Base-by-base conservation (phyloP, 164 flowering plant species). In the Litsea cubeba region DNA sequence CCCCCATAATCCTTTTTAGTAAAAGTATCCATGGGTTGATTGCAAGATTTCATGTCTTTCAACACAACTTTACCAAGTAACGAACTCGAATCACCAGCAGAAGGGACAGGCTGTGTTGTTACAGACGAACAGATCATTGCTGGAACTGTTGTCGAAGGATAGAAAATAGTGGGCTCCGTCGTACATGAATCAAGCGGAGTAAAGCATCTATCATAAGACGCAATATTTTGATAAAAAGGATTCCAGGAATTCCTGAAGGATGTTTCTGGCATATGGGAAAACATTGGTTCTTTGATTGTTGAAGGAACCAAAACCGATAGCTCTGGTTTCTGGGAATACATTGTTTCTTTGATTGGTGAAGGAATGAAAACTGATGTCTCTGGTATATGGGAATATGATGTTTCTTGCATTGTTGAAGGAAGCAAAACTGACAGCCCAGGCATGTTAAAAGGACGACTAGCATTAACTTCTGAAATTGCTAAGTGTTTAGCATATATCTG, bases 141-240 rank as follows among this genome's bases (percentile, higher is more conserved):
- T 15, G 69, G 69, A 67, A 26, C 28, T 12, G 49, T 32, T 30
- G 67, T 23, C 30, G 46, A 40, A 40, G 60, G 28, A 11, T 40
- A n/a, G n/a, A 50, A 40, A 72, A 35, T 54, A 25, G 72, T 15
- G 17, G 82, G 71, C 22, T 73, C 58, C 12, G 76, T n/a, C 15
- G 67, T 62, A 71, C 32, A 65, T 20, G 78, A 79, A 72, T 75
- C 73, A 70, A 71, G 50, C 5, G 66, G 70, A 2, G 76, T 30
- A 68, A 51, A 50, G 49, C 32, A 5, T 51, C 68, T 30, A 50
- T 60, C 78, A 62, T 66, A 57, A 40, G 81, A 50, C 54, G 54
- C 40, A 25, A 8, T 64, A 15, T 62, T 67, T 65, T 68, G 70
- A 64, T 63, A 66, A 22, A 66, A 50, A 35, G 70, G 70, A 66